Evolutionary conservation across 805 yeast genomes (phyloP), one percentile per base, ranked within the genome.

Genomic region (Torulaspora maleeae): DNA sequence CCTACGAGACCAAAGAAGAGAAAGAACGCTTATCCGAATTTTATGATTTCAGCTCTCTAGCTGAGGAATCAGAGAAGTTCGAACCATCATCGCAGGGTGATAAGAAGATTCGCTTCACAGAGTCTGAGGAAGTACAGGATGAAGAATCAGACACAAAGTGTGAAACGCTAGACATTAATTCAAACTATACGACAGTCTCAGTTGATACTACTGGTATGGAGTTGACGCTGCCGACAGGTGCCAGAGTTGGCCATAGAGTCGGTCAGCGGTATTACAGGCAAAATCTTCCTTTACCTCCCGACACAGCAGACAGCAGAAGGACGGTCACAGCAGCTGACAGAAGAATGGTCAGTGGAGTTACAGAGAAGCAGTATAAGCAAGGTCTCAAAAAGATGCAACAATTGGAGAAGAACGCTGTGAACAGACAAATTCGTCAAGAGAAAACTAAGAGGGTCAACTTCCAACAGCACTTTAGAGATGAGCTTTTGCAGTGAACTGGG

Each of bases 401-500:
- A 49, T 50, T 66, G 47, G 79, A 70, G 61, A 70, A 69, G 70
- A 74, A 67, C 66, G 70, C 70, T 59, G 68, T 67, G 51, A 66
- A 67, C 50, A 65, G 63, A 50, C 57, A 66, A 19, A 51, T 71
- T 42, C 62, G 68, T 30, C 70, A 80, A 51, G 85, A 86, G 25
- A 77, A 79, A 45, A 15, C 50, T 12, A 85, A 79, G 64, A 79
- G 79, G 61, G 71, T 81, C 63, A 93, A 91, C 67, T 77, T 80
- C 74, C 96, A 91, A 74, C 78, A 80, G 25, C 95, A 93, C 62
- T 87, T 67, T 72, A 77, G 95, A 61, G 95, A 88, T 61, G 82
- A 79, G 59, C 66, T 86, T 54, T 70, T 87, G 37, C 67, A 60
- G 47, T 55, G 50, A 47, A 27, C 12, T 20, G 25, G 25, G 25